A percentile compares a stretch with the other conserved stretches of the same genome.
These are phyloP conservation scores for Schizothecium vesticola DNA, from an alignment of 495 filamentous ascomycete genomes.

Conservation along the genomic window DNA sequence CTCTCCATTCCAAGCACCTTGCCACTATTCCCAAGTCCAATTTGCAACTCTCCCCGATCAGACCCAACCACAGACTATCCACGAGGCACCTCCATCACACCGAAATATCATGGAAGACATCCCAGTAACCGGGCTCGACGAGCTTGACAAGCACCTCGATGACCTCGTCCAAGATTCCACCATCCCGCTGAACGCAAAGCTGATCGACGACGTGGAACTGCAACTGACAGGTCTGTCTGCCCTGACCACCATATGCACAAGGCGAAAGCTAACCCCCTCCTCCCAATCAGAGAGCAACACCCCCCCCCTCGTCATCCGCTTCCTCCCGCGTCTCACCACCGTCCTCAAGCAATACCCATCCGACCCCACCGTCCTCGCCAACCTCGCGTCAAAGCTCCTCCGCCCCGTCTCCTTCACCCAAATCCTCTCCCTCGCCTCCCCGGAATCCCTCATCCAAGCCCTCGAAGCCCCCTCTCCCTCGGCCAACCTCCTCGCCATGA, in stretches of 20 bases:
- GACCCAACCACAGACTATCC: background rate
- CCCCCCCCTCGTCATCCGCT: slow-evolving; percentile 39
- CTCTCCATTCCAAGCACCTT: too few relatives aligned
- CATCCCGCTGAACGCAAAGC: slow-evolving; percentile 35
- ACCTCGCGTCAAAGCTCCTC: slow-evolving; percentile 50
- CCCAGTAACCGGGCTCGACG: slow-evolving; percentile 42
- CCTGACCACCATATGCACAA: background rate
- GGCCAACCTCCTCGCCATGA: slow-evolving; percentile 65
- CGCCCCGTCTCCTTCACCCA: slow-evolving; percentile 46
- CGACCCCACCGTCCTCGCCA: slow-evolving; percentile 47
- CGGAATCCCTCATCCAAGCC: slow-evolving; percentile 48
- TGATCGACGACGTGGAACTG: slow-evolving; percentile 51
- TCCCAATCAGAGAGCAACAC: slow-evolving; percentile 37
- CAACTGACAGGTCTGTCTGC: slow-evolving; percentile 43
- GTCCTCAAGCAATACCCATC: slow-evolving; percentile 44
- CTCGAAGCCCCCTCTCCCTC: slow-evolving; percentile 57
- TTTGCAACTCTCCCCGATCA: background rate
- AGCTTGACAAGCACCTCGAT: slow-evolving; percentile 46
- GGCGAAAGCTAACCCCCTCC: background rate
- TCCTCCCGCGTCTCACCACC: slow-evolving; percentile 46
- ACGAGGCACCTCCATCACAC: background rate
- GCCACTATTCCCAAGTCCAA: too few relatives aligned
- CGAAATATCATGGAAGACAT: slow-evolving; percentile 25
- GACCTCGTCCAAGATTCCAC: slow-evolving; percentile 37
- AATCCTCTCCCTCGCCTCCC: slow-evolving; percentile 47